Evolutionary conservation across 73 alveolate species (phyloP).

Genomic region (Breviolum minutum): DNA sequence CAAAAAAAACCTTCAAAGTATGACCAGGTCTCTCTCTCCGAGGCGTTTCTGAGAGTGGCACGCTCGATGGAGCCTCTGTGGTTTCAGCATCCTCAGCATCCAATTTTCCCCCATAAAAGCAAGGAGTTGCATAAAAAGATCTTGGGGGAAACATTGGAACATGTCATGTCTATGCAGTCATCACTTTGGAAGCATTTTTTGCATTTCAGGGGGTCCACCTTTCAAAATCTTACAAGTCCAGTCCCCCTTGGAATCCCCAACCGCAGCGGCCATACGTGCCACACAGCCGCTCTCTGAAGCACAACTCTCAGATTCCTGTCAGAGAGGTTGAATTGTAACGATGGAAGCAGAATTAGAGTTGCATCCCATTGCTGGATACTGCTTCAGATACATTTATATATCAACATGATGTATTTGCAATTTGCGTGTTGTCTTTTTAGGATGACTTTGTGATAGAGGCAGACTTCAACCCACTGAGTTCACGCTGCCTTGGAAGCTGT

Average conservation of each 20-base stretch:
- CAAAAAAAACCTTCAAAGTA: background rate
- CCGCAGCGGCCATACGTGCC: background rate
- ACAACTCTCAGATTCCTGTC: conserved; percentile 40
- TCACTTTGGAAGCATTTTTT: background rate
- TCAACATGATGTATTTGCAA: too few species aligned
- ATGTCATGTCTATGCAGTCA: too few species aligned
- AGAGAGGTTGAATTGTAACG: background rate
- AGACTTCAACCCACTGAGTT: background rate
- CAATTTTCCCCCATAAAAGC: too few species aligned
- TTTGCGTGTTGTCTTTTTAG: too few species aligned
- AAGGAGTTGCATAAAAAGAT: too few species aligned
- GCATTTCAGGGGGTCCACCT: background rate
- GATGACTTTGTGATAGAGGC: too few species aligned
- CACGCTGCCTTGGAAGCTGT: background rate
- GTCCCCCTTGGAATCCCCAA: background rate
- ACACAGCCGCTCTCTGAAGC: background rate
- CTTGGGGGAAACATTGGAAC: too few species aligned
- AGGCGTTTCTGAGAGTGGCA: background rate
- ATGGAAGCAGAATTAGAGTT: too few species aligned
- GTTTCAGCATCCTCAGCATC: background rate
- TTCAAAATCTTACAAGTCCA: background rate
- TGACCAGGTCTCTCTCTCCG: background rate
- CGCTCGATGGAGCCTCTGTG: conserved; percentile 51
- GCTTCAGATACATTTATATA: too few species aligned
- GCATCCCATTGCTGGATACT: too few species aligned